Evolutionary conservation across 345 rosid species (phyloP).

Genomic region (Carallia brachiata): DNA sequence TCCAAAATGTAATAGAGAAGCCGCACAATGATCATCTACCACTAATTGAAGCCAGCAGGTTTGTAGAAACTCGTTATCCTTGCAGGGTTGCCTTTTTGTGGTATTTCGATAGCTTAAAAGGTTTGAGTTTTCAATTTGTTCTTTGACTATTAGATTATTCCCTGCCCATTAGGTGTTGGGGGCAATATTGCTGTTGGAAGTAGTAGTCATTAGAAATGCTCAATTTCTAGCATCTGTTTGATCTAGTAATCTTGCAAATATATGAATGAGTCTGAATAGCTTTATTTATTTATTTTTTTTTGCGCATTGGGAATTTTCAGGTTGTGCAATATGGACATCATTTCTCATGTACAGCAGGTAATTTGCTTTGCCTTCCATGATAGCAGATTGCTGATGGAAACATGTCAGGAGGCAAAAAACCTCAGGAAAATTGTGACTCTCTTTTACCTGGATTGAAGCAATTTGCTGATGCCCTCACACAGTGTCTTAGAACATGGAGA

Average conservation of each 20-base stretch:
- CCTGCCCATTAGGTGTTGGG: too few relatives aligned
- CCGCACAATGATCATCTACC: constrained; percentile 80
- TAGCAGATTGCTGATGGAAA: constrained; percentile 86
- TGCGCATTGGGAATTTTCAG: constrained; percentile 41
- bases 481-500: background rate
- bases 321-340: constrained; percentile 93
- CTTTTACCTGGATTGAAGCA: constrained; percentile 76
- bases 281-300: background rate
- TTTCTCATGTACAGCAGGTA: constrained; percentile 93
- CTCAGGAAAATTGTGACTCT: constrained; percentile 89
- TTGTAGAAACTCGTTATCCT: constrained; percentile 4
- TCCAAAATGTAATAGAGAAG: constrained; percentile 77
- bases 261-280: background rate
- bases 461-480: constrained; percentile 17
- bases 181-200: too few relatives aligned
- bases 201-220: too few relatives aligned
- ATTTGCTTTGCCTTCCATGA: constrained; percentile 99
- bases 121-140: too few relatives aligned
- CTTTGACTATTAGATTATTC: too few relatives aligned
- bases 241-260: too few relatives aligned
- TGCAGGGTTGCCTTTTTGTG: background rate
- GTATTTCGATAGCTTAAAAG: too few relatives aligned
- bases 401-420: constrained; percentile 93
- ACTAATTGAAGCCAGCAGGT: constrained; percentile 85
- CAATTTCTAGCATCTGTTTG: background rate